phyloP scores from a whole-genome alignment of 352 stramenopile species.

The Pythium sp. region DNA sequence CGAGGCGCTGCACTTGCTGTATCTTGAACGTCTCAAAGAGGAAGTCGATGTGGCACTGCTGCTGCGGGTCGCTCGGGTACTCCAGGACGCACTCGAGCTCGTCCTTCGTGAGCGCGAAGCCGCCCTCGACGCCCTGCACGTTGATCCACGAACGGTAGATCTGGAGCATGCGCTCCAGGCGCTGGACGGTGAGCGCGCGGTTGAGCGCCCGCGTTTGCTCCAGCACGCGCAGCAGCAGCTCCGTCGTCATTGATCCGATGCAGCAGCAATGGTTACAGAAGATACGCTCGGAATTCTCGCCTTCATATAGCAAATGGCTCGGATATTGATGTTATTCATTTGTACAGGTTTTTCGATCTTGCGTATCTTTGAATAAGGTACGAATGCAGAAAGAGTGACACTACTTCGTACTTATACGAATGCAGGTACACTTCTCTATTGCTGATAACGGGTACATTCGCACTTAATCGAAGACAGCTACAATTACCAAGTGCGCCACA shows the following conservation, averaged over 20 bases:
- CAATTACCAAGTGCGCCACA: not conserved
- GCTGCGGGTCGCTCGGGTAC: constrained; percentile 26
- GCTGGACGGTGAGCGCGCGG: constrained; percentile 32
- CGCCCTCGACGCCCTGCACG: constrained; percentile 45
- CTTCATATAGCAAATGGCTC: too few species aligned
- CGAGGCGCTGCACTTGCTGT: constrained; percentile 24
- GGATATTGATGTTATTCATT: too few species aligned
- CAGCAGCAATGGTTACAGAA: too few species aligned
- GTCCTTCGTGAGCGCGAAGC: constrained; percentile 55
- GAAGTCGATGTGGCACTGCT: constrained; percentile 32
- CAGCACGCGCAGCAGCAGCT: constrained; percentile 20
- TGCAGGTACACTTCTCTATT: not conserved
- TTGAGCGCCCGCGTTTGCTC: constrained; percentile 46
- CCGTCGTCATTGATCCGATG: not conserved
- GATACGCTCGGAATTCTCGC: too few species aligned
- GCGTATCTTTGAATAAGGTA: not conserved
- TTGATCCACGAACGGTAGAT: constrained; percentile 61
- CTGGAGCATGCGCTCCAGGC: constrained; percentile 53
- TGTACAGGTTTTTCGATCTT: not conserved
- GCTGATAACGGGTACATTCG: constrained; percentile 12
- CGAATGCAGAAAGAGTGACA: not conserved
- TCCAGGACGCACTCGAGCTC: constrained; percentile 67
- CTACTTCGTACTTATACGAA: not conserved
- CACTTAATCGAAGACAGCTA: constrained; percentile 7
- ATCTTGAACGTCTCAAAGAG: constrained; percentile 45